Base-by-base conservation (phyloP, 257 asterid species). In the Mitragyna speciosa region DNA sequence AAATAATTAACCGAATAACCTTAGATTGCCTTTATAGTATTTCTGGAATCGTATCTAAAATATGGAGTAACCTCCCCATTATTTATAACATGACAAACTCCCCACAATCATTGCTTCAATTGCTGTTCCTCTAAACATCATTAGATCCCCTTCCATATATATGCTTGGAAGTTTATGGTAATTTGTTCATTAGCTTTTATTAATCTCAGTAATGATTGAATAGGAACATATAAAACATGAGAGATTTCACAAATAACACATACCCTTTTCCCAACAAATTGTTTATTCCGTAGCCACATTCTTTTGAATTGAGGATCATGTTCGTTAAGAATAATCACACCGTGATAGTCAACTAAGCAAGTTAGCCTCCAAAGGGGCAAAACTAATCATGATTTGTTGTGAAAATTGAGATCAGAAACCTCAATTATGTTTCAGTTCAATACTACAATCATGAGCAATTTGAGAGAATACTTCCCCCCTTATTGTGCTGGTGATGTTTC, bases 381-480 rank as follows among this genome's bases (percentile, higher is more conserved):
- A 22, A 5, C 20, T 75, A 33, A 58, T 75, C 70, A 58, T 75
- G 70, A 3, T 56, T 36, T 20, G 12, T 56, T 58, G 30, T 56
- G 51, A 75, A 52, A 73, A 17, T 47, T 36, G 28, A 45, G 45
- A 33, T 22, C 36, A 41, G 12, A 74, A 74, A 54, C 33, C 6
- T 8, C 48, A 30, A 63, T 9, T 24, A n/a, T n/a, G 0, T 68
- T 51, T 15, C 22, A 59, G 16, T 71, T 72, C 82, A 79, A 72
- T 67, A 14, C 48, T 69, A 43, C 33, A 79, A 73, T 79, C 68
- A 79, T 63, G 51, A 33, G 70, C 45, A 79, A 49, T 33, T 73
- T 72, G 78, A 79, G 49, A 31, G 66, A 74, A 72, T 51, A 31
- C 61, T 48, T 48, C 72, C 70, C 72, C 48, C 28, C 73, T 20